Evolutionary conservation across 805 yeast genomes (phyloP).

Genomic region (Kuraishia capsulata): DNA sequence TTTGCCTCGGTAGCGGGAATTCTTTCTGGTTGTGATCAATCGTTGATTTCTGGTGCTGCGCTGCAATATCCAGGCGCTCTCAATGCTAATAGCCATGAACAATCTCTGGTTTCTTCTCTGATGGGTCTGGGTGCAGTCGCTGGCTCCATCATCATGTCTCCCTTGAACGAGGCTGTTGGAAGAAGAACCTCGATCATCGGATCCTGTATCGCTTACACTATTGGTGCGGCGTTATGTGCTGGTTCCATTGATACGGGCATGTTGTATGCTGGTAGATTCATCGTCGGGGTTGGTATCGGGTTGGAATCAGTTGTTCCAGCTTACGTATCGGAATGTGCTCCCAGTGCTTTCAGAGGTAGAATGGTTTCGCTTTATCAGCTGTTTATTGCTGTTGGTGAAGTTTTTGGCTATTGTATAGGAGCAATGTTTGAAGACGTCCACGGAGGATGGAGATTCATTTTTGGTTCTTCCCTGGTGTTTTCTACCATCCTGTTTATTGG

Average conservation of each 20-base stretch:
- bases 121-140: conserved; percentile 67
- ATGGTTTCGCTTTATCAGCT: conserved; percentile 56
- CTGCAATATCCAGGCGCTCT: conserved; percentile 38
- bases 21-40: conserved; percentile 61
- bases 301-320: conserved; percentile 60
- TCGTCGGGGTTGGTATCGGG: conserved; percentile 58
- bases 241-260: conserved; percentile 34
- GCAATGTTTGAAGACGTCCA: conserved; percentile 48
- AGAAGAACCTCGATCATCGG: conserved; percentile 45
- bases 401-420: conserved; percentile 53
- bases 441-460: conserved; percentile 59
- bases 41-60: conserved; percentile 56
- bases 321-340: conserved; percentile 53
- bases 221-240: conserved; percentile 54
- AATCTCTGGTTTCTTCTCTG: conserved; percentile 45
- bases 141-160: conserved; percentile 45
- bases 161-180: conserved; percentile 28
- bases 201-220: conserved; percentile 50
- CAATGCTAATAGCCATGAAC: conserved; percentile 28
- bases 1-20: conserved; percentile 60
- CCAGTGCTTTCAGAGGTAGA: conserved; percentile 48
- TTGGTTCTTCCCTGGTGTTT: conserved; percentile 54
- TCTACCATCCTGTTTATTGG: conserved; percentile 43
- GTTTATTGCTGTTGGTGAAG: conserved; percentile 59
- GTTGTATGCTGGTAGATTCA: conserved; percentile 51